Evolutionary conservation across 2,329 filamentous ascomycete species (phyloP), one percentile per base, ranked within the genome.

Genomic region (Exophiala aquamarina): DNA sequence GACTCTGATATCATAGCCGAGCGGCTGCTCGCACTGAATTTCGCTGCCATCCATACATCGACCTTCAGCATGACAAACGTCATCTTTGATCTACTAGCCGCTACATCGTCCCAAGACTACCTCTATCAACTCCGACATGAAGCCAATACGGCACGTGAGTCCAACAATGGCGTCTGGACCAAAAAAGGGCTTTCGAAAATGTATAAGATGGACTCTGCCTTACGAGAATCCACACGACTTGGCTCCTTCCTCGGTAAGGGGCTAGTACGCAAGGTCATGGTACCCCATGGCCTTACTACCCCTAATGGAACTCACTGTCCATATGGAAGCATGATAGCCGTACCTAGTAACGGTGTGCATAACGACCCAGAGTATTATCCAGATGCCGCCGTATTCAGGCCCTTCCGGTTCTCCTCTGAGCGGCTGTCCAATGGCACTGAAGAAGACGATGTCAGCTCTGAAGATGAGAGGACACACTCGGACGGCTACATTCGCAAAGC

Each of bases 1-100:
- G 44, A 55, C n/a, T 70, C 78, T 0, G 58, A 65, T 2, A 68
- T 70, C 33, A 71, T 83, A 13, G 74, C 76, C 2, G 71, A 75
- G 50, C 69, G 75, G 11, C 61, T 82, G 4, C 63, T 83, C 28
- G 75, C 78, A 0, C 65, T 83, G 34, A 65, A 64, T 32, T 65
- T 66, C 41, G 64, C 60, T 3, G 58, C 62, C 1, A 65, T 64
- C 32, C 63, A 66, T 44, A 66, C 64, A 1, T 57, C 61, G 3
- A 58, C 58, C 3, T 58, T 66, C 32, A 62, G 56, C 20, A 58
- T 57, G 13, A 63, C 62, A 5, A 59, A 63, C 18, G 48, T 49
- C 3, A 35, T 67, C 3, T 58, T 66, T 39, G 64, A 67, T 40
- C 38, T 67, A 1, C 43, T 60, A 26, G 56, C 56, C 8, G 60